These are phyloP conservation scores for Pseudopyrenochaeta lycopersici DNA, from an alignment of 2,329 filamentous ascomycete species.

Conservation along the genomic window DNA sequence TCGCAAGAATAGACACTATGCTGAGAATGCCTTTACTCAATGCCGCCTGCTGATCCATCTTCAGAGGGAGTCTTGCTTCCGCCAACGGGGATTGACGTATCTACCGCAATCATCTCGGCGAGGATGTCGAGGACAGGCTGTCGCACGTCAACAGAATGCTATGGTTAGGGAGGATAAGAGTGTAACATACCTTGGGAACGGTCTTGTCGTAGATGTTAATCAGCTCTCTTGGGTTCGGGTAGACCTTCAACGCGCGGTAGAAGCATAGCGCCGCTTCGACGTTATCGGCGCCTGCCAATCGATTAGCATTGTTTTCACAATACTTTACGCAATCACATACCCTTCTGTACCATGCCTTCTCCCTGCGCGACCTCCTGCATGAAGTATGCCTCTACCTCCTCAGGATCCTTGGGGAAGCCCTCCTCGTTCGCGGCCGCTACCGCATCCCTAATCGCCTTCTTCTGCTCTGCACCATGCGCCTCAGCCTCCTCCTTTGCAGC, in stretches of 20 bases:
- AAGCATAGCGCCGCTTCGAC: constrained; percentile 92
- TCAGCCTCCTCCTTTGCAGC: constrained; percentile 77
- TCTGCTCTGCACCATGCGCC: constrained; percentile 71
- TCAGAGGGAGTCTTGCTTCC: constrained; percentile 48
- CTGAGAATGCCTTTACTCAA: constrained; percentile 35
- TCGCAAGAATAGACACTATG: constrained; percentile 14
- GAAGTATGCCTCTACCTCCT: constrained; percentile 96
- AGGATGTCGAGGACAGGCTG: constrained; percentile 93
- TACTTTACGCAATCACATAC: constrained; percentile 57
- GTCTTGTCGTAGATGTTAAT: constrained; percentile 99
- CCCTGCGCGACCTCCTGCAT: constrained; percentile 93
- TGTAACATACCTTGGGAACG: constrained; percentile 79
- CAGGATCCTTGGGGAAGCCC: constrained; percentile 88
- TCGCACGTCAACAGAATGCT: constrained; percentile 19
- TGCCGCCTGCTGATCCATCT: constrained; percentile 42
- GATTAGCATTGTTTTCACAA: constrained; percentile 21
- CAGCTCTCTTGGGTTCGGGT: constrained; percentile 89
- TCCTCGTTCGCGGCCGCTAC: constrained; percentile 87
- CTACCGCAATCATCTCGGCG: constrained; percentile 96
- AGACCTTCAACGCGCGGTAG: constrained; percentile 98
- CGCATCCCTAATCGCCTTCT: constrained; percentile 75
- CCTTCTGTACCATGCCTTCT: constrained; percentile 82
- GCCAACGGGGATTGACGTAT: constrained; percentile 66
- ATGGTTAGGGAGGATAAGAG: background rate
- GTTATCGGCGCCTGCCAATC: constrained; percentile 66